Evolutionary conservation across 306 rosid genomes (phyloP), one percentile per base, ranked within the genome.

Genomic region (Morella rubra): DNA sequence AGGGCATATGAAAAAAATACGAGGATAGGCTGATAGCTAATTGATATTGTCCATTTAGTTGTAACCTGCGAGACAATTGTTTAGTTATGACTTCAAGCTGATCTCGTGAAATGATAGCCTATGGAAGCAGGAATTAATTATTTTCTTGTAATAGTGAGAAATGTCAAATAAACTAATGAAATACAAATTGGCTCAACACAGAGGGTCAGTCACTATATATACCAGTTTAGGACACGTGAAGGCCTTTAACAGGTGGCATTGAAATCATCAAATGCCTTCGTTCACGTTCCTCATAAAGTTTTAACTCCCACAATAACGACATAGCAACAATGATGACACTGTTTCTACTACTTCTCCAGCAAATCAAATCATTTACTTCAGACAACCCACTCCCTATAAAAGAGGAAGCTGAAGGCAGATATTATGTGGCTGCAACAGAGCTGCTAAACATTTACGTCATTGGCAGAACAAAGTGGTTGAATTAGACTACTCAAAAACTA

Each of bases 401-500:
- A 61, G 10, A 6, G 44, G 10, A 32, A 61, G 42, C 68, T 37
- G n/a, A 6, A 16, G 32, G 32, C 13, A 27, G 44, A 60, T 24
- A 14, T 60, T 24, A 13, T 24, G 37, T 12, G 32, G 68, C 65
- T 58, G 22, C 65, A 22, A 58, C 44, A 13, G 19, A n/a, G 44
- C 44, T 42, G 12, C 67, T 27, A 27, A 60, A 4, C 37, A 12
- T 65, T 65, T 41, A 18, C 19, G 8, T 64, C 20, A 40, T 56
- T 20, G 12, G 27, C 4, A 64, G 12, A 11, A 64, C 8, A 40
- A 64, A 40, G 5, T 15, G 47, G 12, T 65, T 22, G 71, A 42
- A 65, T 41, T 42, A 65, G 24, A 42, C 49, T 41, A 65, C 71
- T 41, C 71, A 65, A 65, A n/a, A 66, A 66, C 71, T 66, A 8